Base-by-base conservation (phyloP, 2,329 filamentous ascomycete species). In the Fusarium falciforme region DNA sequence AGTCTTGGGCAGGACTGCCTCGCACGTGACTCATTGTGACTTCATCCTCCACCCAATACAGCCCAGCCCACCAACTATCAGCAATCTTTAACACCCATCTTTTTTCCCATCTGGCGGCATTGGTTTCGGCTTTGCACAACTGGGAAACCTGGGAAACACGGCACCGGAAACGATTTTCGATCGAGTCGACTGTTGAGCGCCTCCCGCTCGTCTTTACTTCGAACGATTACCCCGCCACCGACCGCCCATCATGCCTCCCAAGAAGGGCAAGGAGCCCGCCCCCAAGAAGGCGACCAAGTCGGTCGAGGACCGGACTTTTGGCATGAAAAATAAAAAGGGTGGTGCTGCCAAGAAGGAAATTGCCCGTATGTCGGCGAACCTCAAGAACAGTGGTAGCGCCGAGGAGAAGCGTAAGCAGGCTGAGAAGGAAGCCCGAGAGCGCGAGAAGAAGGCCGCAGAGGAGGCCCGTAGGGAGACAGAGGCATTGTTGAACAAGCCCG, bases 251-350 rank as follows among this genome's bases (percentile, higher is more conserved):
- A 95, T 95, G 93, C 87, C 93, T 82, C 93, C 93, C 68, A 95
- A 95, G 83, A 89, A 88, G 79, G 82, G 84, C 67, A 87, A 89
- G 64, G 87, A 90, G 85, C 79, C 65, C 64, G 86, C 79, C 76
- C 87, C 85, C 82, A 91, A 91, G 85, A 90, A 89, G 85, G 82
- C 85, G 65, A 81, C 85, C 77, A 94, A 94, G 85, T 80, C 87
- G 52, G 93, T 95, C 73, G 94, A 96, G 73, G 96, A 99, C 88
- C 96, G 96, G 87, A 98, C 96, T 58, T 99, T 99, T 88, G 96
- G 96, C 79, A 98, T 99, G 96, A 99, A 99, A 87, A 99, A 99
- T 82, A 99, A 99, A 88, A 99, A 98, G 89, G 96, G 96, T 77
- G 93, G 91, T 66, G 92, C 91, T 61, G 96, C 95, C 64, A 94